Evolutionary conservation across 73 alveolate species (phyloP), one percentile per base, ranked within the genome.

Genomic region (Uronychia binucleata): DNA sequence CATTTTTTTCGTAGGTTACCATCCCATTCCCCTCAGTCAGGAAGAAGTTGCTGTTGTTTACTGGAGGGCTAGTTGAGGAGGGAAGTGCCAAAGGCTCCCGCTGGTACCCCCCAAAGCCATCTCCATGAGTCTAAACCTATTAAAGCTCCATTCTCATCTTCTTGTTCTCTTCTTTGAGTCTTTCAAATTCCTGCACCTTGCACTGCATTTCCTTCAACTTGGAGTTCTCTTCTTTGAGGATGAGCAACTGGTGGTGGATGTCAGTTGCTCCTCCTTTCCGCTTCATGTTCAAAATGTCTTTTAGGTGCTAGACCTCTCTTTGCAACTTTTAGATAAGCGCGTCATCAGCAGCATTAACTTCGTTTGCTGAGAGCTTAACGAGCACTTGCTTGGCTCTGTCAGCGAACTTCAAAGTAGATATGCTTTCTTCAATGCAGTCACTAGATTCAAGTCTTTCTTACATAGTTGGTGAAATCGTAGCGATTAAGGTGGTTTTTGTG

Each of bases 401-500:
- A 30, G 99, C 99, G 85, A 96, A 96, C 82, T 96, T 95, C 27
- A 96, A 78, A 11, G 99, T 95, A 82, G 90, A 85, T 26, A 96
- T 89, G 46, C 98, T 88, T 84, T 96, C 99, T 77, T 96, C 99
- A 28, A 88, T 79, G 79, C 93, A 91, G n/a, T 95, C 93, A 32
- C 57, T 46, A 46, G 5, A 46, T 11, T 5, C 5, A 5, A 5
- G 67, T 11, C 19, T 46, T 46, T 5, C 77, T 28, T 93, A 88
- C 0, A 81, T 80, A n/a, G 89, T 60, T 26, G 99, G 99, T 14
- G 98, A 92, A 33, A 95, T 90, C 11, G 97, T 95, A 0, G 98
- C 98, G 30, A 96, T 80, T 74, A 96, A 84, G 77, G 81, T 82
- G 19, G 98, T 96, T 80, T 80, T 79, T 74, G 98, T 86, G 76